A percentile compares a stretch with the other conserved stretches of the same genome.
Conservation (phyloP, 148 eudicot species). For the Amaranthus hypochondriacus region DNA sequence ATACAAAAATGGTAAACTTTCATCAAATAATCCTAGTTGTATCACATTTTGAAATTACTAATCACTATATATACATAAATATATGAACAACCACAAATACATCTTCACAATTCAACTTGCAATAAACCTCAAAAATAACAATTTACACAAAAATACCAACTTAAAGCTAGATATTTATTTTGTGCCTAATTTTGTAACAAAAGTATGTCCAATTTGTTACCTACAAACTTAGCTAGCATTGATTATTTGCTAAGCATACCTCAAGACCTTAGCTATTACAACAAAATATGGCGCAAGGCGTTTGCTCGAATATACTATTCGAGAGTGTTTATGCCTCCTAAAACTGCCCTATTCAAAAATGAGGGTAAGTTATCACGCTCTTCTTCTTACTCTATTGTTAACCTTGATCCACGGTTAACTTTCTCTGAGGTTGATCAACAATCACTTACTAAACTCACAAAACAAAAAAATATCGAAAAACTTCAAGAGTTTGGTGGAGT, state of each 20-base stretch:
- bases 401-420: slow-evolving; percentile 15
- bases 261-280: slow-evolving; percentile 12
- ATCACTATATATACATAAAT: too few relatives aligned
- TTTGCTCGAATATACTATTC: slow-evolving; percentile 30
- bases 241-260: slow-evolving; percentile 22
- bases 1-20: too few relatives aligned
- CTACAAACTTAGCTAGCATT: slow-evolving; percentile 15
- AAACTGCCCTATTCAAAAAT: too few relatives aligned
- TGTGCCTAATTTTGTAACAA: too few relatives aligned
- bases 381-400: slow-evolving; percentile 16
- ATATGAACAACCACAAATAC: too few relatives aligned
- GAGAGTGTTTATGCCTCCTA: slow-evolving; percentile 10
- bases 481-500: slow-evolving; percentile 24
- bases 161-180: too few relatives aligned
- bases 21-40: too few relatives aligned
- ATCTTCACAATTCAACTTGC: too few relatives aligned
- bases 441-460: slow-evolving; percentile 19
- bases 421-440: slow-evolving; percentile 22
- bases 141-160: too few relatives aligned
- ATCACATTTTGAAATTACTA: too few relatives aligned
- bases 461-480: slow-evolving; percentile 19
- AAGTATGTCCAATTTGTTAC: not conserved
- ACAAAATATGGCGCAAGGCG: slow-evolving; percentile 32
- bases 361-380: not conserved
- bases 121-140: too few relatives aligned